Base-by-base conservation (phyloP, 2,329 filamentous ascomycete genomes). In the Exserohilum rostratum region DNA sequence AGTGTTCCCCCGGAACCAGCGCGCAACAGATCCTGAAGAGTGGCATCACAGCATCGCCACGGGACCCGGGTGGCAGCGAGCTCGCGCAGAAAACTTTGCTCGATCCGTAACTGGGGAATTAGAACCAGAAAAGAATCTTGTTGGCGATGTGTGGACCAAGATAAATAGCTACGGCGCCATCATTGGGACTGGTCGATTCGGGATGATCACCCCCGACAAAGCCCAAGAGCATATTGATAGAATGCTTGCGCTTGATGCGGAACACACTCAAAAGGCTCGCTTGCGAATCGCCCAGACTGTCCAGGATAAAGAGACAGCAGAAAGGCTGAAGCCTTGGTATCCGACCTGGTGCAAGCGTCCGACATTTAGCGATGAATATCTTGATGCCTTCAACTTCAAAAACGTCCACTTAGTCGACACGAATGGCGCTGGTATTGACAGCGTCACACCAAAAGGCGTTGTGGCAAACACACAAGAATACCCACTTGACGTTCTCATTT, bases 391-490 rank as follows among this genome's bases (percentile, higher is more conserved):
- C 78, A 89, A 89, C 70, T 67, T 65, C 27, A 70, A 78, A 0
- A 82, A 86, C 61, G 86, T 89, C 3, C 77, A 78, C 5, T 80
- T 89, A 0, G 76, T 89, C 13, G 84, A 89, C 65, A 88, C 85
- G 0, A 71, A 82, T 27, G 83, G 82, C 4, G 77, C 79, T 56
- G 83, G 85, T 6, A 69, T 85, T 2, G 75, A 80, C 17, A 44
- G 47, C n/a, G 52, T 71, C 20, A 71, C 65, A 5, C 48, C 50
- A 67, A n/a, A 65, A 54, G 82, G 82, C 0, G 64, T 87, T 3
- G 71, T 84, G 0, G 79, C 78, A 4, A 77, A 75, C 38, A 80
- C 76, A 10, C 67, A 75, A 20, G 79, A 83, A 40, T 82, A 84
- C 59, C 70, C 77, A 5, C 52, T 83, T 31, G 80, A 83, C 55